Evolutionary conservation across 192 early-diverging fungal species (phyloP), one percentile per base, ranked within the genome.

Genomic region (Haplosporangium gracile): DNA sequence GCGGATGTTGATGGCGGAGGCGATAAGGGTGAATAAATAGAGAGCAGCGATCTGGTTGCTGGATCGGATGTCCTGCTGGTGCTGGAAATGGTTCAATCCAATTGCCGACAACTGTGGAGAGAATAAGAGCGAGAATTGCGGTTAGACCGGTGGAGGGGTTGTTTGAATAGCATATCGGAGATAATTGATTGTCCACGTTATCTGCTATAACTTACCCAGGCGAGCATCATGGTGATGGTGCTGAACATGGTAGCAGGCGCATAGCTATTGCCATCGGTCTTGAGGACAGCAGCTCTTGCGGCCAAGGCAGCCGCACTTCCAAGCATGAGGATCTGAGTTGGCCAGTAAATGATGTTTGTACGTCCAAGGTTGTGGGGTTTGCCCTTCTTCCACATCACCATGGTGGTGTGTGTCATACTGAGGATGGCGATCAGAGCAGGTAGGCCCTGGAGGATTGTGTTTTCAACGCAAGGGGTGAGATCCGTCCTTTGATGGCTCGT

Each of bases 1-100:
- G 70, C 84, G 84, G 45, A 86, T 86, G 39, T 86, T 86, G 79
- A 86, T 86, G 0, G 68, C 79, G 1, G 84, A 86, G 11, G 84
- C 79, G 16, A 77, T 26, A 26, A 86, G 15, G 0, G 78, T 70
- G 55, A 86, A 47, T 20, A 86, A 5, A 10, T 86, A 86, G 26
- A 80, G 40, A 1, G 70, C 55, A 34, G 80, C 80, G 72, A 86
- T 86, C 34, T 77, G 70, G 49, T 81, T 79, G 60, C 70, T 81
- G 34, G 84, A 86, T 11, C 84, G 79, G 34, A 86, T 68, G 5
- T 81, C 78, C 36, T 86, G 84, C 18, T 77, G 43, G 42, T 86
- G 84, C 70, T 86, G 84, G 15, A 77, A 81, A 53, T 81, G 26
- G 68, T 86, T 86, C 45, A 86, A 43, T 2, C 57, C 63, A 24